Conservation (phyloP, 768 basidiomycete species). For the Paxillus involutus region DNA sequence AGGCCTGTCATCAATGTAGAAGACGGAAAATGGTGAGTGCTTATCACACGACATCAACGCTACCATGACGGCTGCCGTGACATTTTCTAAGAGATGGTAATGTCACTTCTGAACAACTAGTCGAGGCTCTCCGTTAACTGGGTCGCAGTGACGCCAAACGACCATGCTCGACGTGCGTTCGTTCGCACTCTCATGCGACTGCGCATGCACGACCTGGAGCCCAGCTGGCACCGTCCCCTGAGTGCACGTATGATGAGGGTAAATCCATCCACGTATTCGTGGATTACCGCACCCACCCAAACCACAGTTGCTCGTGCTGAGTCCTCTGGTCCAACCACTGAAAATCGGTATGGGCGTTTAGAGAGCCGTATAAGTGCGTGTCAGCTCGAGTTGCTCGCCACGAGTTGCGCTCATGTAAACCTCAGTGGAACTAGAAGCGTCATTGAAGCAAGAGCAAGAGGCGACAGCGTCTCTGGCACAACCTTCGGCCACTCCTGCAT, state of each 20-base stretch:
- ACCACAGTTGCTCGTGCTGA: conserved; percentile 40
- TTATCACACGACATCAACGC: not conserved
- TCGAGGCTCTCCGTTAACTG: conserved; percentile 1
- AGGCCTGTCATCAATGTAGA: conserved; percentile 61
- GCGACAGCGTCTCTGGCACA: conserved; percentile 1
- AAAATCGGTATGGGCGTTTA: conserved; percentile 61
- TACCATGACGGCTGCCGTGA: not conserved
- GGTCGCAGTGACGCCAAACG: conserved; percentile 64
- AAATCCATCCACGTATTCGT: conserved; percentile 3
- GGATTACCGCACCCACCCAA: not conserved
- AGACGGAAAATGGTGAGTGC: conserved; percentile 65
- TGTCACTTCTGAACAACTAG: not conserved
- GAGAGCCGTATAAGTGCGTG: conserved; percentile 68
- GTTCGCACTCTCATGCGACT: conserved; percentile 70
- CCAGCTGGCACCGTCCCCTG: conserved; percentile 52
- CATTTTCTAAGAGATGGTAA: conserved; percentile 59
- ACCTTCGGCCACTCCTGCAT: conserved; percentile 1
- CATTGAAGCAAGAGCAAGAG: conserved; percentile 59
- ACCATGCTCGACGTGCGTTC: conserved; percentile 75
- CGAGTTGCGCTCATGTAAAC: conserved; percentile 2
- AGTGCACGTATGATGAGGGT: conserved; percentile 81
- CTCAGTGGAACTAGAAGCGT: conserved; percentile 66
- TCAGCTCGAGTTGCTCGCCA: not conserved
- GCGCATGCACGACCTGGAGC: conserved; percentile 60
- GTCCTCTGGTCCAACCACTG: conserved; percentile 31